phyloP scores from a whole-genome alignment of 2,329 filamentous ascomycete species.

The Cladosporium velox region DNA sequence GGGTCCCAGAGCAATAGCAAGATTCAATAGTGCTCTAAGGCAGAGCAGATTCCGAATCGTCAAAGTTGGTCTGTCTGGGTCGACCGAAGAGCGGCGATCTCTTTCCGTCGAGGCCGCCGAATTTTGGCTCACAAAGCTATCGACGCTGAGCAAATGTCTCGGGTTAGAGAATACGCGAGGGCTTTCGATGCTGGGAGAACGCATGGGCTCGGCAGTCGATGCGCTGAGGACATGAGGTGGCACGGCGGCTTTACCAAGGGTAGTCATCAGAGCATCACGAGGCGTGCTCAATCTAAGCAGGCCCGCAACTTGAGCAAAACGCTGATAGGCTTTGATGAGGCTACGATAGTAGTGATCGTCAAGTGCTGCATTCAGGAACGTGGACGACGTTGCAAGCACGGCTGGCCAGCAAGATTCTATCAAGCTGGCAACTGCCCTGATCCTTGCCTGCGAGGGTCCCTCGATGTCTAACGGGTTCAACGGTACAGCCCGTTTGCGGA shows the following conservation, averaged over 20 bases:
- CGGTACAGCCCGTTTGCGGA: conserved; percentile 74
- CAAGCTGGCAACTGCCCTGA: conserved; percentile 76
- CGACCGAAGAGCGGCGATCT: conserved; percentile 61
- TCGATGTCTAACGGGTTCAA: conserved; percentile 79
- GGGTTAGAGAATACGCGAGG: conserved; percentile 68
- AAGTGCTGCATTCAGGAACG: conserved; percentile 86
- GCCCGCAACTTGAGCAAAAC: conserved; percentile 92
- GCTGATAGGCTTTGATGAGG: conserved; percentile 88
- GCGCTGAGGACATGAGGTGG: conserved; percentile 67
- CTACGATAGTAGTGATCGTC: conserved; percentile 94
- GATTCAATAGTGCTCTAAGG: conserved; percentile 84
- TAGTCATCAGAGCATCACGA: conserved; percentile 91
- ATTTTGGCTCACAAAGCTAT: conserved; percentile 64
- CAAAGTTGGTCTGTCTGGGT: conserved; percentile 56
- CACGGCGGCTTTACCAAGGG: conserved; percentile 87
- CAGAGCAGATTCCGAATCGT: conserved; percentile 91
- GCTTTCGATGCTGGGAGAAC: conserved; percentile 49
- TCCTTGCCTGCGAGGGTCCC: conserved; percentile 69
- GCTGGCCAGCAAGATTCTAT: conserved; percentile 95
- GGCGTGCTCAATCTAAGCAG: conserved; percentile 81
- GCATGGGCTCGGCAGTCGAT: conserved; percentile 35
- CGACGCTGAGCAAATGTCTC: conserved; percentile 71
- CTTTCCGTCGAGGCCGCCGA: conserved; percentile 58
- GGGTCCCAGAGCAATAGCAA: conserved; percentile 91
- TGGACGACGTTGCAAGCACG: conserved; percentile 90